Base-by-base conservation (phyloP, 768 basidiomycete species). In the Tulasnella sp. region DNA sequence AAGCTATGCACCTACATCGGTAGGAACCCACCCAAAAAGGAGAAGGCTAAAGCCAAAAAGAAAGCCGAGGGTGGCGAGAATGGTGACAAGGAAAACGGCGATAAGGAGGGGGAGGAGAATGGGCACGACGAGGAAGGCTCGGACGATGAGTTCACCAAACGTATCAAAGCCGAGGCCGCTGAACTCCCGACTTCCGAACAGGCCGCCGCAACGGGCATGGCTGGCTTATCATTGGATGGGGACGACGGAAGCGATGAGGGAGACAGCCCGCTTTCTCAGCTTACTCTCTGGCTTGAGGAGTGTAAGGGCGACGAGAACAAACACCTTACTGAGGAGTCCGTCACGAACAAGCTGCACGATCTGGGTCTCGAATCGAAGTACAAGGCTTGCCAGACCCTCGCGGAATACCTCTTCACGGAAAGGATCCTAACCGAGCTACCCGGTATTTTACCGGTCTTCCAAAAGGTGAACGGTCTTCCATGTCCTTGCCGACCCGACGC, bases 1-100 rank as follows among this genome's bases (percentile, higher is more conserved):
- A 96, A 93, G 73, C 80, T 99, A 61, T 86, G 85, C 44, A 92
- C 93, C 1, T 99, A 90, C 77, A 96, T 99, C 69, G 68, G 97
- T 67, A 96, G 93, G 77, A 99, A 99, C 71, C 96, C 96, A 44
- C 94, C 93, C 53, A 85, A 87, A 75, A 88, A 84, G 66, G 76
- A 80, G 55, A 87, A 83, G 76, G 92, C 86, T 74, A 72, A 68
- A 68, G 79, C 77, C 66, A 72, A 71, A 49, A 73, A 70, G 63
- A 72, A 71, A 64, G 66, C 63, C 42, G 72, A 70, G 66, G 70
- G 66, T 12, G 72, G 71, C 65, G 67, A 62, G 31, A 72, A 71
- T 66, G 70, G 66, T 9, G 66, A 72, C 27, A 75, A 73, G 69
- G 76, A 75, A 48, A 82, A 80, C 67, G 79, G 76, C 60, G 82